Evolutionary conservation across 2,329 filamentous ascomycete genomes (phyloP), one percentile per base, ranked within the genome.

Genomic region (Arthrinium puccinioides): DNA sequence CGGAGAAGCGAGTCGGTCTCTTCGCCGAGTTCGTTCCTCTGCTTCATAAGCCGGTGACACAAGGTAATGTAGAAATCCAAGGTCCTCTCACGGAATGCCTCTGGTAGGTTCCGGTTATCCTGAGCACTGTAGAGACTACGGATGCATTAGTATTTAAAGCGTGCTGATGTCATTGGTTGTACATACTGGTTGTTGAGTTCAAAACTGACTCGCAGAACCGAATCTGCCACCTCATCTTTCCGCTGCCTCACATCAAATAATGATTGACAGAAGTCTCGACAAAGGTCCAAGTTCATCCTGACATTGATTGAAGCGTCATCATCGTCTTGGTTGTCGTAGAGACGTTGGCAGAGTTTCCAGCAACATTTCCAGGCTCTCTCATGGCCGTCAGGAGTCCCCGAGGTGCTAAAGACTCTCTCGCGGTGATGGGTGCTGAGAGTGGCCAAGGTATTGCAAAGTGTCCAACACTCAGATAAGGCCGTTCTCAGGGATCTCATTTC

Each of bases 21-120:
- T 44, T 84, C 82, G 0, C 79, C 81, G 3, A 89, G 61, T 20
- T 86, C 82, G 37, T 77, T 84, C 40, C 86, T 77, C 59, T 95
- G 87, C 59, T 94, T 96, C 88, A 96, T 96, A n/a, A 96, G 64
- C 26, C 90, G 80, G 59, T 96, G 90, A 53, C 90, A 96, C 3
- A 97, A 61, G 0, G 90, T 94, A 48, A 95, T 84, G 53, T 96
- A 96, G 51, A 96, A 96, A 52, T 96, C 90, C 39, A 97, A 61
- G 0, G 90, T 96, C 41, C 89, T 73, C 60, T 96, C 89, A 36
- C 84, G 77, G 56, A 97, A 96, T 1, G 83, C 79, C 51, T 94
- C 86, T 0, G 89, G 90, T 4, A 96, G 67, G 38, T 76, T 82
- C 21, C 84, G 78, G 55, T 62, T 67, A 47, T 94, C 87, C 52